Conservation (phyloP, 768 basidiomycete genomes). For the Mycena crocata region DNA sequence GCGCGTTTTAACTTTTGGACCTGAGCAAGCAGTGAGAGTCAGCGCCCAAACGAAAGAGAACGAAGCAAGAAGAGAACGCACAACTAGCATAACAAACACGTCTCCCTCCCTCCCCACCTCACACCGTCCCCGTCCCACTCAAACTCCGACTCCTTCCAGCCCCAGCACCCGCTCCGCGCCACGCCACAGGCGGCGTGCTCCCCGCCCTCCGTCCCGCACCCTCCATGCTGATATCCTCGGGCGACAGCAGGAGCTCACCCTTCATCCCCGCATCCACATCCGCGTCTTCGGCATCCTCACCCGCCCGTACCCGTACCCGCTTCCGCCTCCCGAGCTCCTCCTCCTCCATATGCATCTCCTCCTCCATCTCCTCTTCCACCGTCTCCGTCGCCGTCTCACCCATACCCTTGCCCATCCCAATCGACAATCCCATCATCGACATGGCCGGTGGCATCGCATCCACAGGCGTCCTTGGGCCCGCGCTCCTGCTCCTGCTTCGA, state of each 20-base stretch:
- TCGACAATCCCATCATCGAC: constrained; percentile 19
- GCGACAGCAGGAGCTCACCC: constrained; percentile 7
- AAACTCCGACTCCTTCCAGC: constrained; percentile 20
- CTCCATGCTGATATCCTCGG: neutral
- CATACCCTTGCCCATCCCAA: constrained; percentile 21
- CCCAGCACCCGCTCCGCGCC: constrained; percentile 18
- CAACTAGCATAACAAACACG: neutral
- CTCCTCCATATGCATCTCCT: neutral
- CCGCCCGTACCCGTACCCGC: neutral
- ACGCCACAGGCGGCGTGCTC: constrained; percentile 28
- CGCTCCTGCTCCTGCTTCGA: constrained; percentile 22
- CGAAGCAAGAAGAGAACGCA: neutral
- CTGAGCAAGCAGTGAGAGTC: neutral
- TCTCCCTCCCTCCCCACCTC: neutral
- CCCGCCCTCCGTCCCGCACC: constrained; percentile 13
- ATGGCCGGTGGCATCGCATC: constrained; percentile 12
- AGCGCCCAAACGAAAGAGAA: neutral
- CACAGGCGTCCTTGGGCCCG: constrained; percentile 28
- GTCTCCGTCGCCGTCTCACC: neutral
- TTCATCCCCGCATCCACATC: neutral
- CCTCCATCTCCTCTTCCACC: neutral
- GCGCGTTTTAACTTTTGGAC: too few relatives aligned
- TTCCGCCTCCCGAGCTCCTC: neutral
- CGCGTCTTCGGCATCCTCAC: neutral
- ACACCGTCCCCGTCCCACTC: constrained; percentile 19